A percentile compares a stretch with the other conserved stretches of the same genome.
These are phyloP conservation scores for Nakaseomyces bracarensis DNA, from an alignment of 1,139 yeast genomes.

Conservation along the genomic window DNA sequence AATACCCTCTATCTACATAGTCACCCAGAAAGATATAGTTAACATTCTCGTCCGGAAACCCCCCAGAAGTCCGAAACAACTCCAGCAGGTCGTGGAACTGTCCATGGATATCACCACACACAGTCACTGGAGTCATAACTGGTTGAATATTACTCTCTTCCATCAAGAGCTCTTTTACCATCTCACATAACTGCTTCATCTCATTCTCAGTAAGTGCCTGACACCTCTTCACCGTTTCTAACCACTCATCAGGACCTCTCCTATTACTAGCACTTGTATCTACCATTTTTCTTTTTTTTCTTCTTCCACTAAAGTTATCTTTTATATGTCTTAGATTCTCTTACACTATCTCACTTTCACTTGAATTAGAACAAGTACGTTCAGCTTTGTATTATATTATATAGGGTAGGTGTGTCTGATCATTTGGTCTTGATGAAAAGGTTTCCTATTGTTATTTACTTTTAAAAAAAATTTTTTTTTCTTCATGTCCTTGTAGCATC, in stretches of 20 bases:
- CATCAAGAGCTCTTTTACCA: conserved; percentile 82
- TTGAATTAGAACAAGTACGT: too few relatives aligned
- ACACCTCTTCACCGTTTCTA: conserved; percentile 87
- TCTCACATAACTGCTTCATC: conserved; percentile 93
- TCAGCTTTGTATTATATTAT: too few relatives aligned
- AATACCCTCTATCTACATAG: conserved; percentile 95
- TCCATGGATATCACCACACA: conserved; percentile 98
- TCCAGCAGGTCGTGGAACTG: conserved; percentile 94
- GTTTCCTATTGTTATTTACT: too few relatives aligned
- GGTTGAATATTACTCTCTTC: conserved; percentile 96
- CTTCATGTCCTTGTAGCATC: too few relatives aligned
- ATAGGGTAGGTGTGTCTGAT: too few relatives aligned
- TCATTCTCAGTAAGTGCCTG: conserved; percentile 83
- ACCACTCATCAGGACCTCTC: conserved; percentile 94
- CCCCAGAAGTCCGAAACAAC: conserved; percentile 86
- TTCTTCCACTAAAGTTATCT: too few relatives aligned
- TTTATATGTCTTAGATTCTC: too few relatives aligned
- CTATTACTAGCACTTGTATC: conserved; percentile 35
- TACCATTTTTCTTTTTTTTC: not conserved
- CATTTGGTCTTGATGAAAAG: too few relatives aligned
- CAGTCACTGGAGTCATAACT: conserved; percentile 94
- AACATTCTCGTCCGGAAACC: conserved; percentile 67
- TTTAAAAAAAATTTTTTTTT: too few relatives aligned
- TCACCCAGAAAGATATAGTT: conserved; percentile 87
- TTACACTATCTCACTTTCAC: too few relatives aligned